Base-by-base conservation (phyloP, 768 basidiomycete species). In the Phaeolepiota aurea region DNA sequence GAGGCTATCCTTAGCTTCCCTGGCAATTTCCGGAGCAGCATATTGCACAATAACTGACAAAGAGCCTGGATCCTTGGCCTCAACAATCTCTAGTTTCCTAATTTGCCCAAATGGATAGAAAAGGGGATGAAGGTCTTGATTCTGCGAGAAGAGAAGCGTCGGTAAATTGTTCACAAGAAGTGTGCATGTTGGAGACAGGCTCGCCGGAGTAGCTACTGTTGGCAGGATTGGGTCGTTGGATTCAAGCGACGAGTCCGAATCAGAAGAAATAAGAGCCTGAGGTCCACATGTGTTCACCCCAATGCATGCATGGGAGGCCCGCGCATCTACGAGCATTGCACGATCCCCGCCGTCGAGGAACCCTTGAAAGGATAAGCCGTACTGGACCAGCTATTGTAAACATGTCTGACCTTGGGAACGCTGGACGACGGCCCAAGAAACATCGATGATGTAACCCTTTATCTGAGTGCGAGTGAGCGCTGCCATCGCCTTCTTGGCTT, bases 341-440 rank as follows among this genome's bases (percentile, higher is more conserved):
- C 88, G 82, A 62, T 88, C 87, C 11, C 81, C 86, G 14, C 86
- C 85, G 52, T 89, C 86, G 44, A 88, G 65, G 51, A 87, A 87
- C 15, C 84, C 86, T 87, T 45, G 30, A 47, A 20, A 45, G 40
- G 39, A 13, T 25, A 42, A 36, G 25, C 5, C 32, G 7, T 23
- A 23, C 38, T 20, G 39, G 13, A 37, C 19, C 7, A 14, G 12
- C 37, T 25, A 28, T 9, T 3, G 10, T 35, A 2, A 35, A 7
- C 30, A 25, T 11, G 23, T 47, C 43, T 14, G 22, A 83, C 85
- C 86, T 70, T 82, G 79, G 46, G 86, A 89, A 33, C 86, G 83
- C 48, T 89, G 86, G 25, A 89, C 86, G 16, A 89, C 86, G 13
- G 86, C 87, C 86, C 86, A 89, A 4, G 86, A 87, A 38, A 89